Evolutionary conservation across 108 stramenopile species (phyloP), one percentile per base, ranked within the genome.

Genomic region (Fistulifera pelliculosa): DNA sequence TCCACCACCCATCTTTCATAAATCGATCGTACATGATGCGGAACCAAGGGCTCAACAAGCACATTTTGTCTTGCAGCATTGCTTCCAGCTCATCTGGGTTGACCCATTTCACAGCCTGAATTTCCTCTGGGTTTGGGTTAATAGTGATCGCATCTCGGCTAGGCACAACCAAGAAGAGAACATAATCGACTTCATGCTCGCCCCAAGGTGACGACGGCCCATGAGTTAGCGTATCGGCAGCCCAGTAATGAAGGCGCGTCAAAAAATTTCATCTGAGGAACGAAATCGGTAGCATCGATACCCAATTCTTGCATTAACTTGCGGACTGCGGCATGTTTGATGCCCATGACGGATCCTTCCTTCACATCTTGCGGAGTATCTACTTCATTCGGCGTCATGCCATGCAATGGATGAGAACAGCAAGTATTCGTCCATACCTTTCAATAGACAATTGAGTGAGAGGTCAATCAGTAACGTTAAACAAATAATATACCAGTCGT

Each of bases 381-480:
- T 3, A 90, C 86, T 58, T 94, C 93, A 43, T 57, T 49, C 0
- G 78, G 75, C 21, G 81, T 70, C 88, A 94, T 88, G 25, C 93
- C 93, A 58, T 87, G 80, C 47, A 99, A 67, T 0, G 97, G 99
- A 71, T 99, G 99, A 7, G 80, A 83, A 62, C 99, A 99, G 62
- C 99, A 99, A 17, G 99, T 98, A 69, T 99, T 99, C 42, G 99
- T 98, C 99, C 99, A 99, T 1, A 96, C 93, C 70, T 81, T 38
- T n/a, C n/a, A n/a, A n/a, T n/a, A n/a, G n/a, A n/a, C n/a, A n/a
- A n/a, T n/a, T n/a, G n/a, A n/a, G n/a, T n/a, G n/a, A n/a, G n/a
- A n/a, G n/a, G n/a, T n/a, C n/a, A n/a, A n/a, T n/a, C n/a, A n/a
- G n/a, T n/a, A n/a, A n/a, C n/a, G n/a, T n/a, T n/a, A n/a, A n/a